Percentiles rank a stretch among this genome's conserved stretches.
Conservation (phyloP, 108 stramenopile species). For the Phaeodactylum tricornutum region DNA sequence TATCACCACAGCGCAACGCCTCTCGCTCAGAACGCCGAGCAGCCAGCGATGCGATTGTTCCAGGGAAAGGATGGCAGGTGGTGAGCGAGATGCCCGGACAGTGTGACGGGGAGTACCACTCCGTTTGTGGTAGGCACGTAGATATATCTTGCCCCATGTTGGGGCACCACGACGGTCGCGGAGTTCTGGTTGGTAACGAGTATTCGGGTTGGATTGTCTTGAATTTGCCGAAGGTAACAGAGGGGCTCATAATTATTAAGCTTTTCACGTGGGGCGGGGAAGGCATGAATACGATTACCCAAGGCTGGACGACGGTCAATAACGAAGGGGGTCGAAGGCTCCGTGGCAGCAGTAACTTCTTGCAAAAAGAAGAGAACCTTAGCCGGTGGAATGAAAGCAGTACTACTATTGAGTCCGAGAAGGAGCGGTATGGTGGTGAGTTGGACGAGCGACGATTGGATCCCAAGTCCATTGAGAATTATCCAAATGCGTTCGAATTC, state of each 20-base stretch:
- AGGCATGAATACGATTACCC: no score
- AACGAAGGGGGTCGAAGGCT: no score
- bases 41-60: constrained; percentile 25
- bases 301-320: constrained; percentile 1
- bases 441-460: no score
- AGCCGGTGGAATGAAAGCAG: no score
- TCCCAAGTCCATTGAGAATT: no score
- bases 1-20: no score
- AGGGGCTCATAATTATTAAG: constrained; percentile 66
- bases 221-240: constrained; percentile 31
- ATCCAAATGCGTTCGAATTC: constrained; percentile 50
- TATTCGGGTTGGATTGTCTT: constrained; percentile 68
- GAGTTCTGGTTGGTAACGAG: constrained; percentile 53
- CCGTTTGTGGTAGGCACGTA: constrained; percentile 30
- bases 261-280: no score
- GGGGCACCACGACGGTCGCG: constrained; percentile 56
- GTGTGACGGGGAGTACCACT: constrained; percentile 63
- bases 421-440: no score
- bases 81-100: constrained; percentile 37
- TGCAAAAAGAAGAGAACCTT: no score
- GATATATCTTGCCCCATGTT: constrained; percentile 41
- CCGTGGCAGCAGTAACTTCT: no score
- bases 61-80: constrained; percentile 64
- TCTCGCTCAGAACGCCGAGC: neutral
- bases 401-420: no score